Percentiles rank a stretch among this genome's conserved stretches.
These are phyloP conservation scores for Leccinum variicolor DNA, from an alignment of 768 basidiomycete species.

Conservation along the genomic window DNA sequence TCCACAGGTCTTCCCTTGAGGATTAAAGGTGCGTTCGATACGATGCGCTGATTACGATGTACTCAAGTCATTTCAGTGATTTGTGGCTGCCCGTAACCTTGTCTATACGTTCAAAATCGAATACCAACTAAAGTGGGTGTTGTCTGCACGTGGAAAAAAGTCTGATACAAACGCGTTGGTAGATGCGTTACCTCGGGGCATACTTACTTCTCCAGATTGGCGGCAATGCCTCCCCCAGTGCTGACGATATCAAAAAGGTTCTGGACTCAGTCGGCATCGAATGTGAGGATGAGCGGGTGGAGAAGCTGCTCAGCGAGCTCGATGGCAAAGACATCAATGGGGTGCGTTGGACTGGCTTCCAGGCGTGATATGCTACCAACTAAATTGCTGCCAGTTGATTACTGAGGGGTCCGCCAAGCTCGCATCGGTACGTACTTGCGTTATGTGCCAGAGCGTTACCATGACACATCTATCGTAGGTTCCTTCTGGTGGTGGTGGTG, in stretches of 20 bases:
- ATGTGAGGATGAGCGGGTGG: slow-evolving; percentile 76
- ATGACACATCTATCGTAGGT: slow-evolving; percentile 43
- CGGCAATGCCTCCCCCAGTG: slow-evolving; percentile 85
- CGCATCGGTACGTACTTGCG: slow-evolving; percentile 66
- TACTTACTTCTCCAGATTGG: slow-evolving; percentile 96
- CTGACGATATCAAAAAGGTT: slow-evolving; percentile 84
- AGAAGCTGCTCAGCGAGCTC: slow-evolving; percentile 85
- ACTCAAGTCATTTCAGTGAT: slow-evolving; percentile 55
- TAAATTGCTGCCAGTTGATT: slow-evolving; percentile 60
- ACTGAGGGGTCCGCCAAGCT: slow-evolving; percentile 91
- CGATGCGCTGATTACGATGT: not conserved
- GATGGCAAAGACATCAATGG: slow-evolving; percentile 84
- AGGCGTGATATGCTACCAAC: not conserved
- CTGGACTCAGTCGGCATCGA: slow-evolving; percentile 86
- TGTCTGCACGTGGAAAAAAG: not conserved
- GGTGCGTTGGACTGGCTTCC: slow-evolving; percentile 40
- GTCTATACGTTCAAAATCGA: slow-evolving; percentile 29
- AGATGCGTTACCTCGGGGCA: slow-evolving; percentile 94
- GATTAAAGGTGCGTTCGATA: slow-evolving; percentile 64
- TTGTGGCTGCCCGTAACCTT: slow-evolving; percentile 79
- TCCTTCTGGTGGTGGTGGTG: slow-evolving; percentile 89
- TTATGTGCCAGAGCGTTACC: not conserved
- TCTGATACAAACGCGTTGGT: slow-evolving; percentile 1
- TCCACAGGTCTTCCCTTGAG: slow-evolving; percentile 89
- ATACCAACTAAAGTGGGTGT: slow-evolving; percentile 43